Base-by-base conservation (phyloP, 768 basidiomycete genomes). In the Termitomyces bulborhizus region DNA sequence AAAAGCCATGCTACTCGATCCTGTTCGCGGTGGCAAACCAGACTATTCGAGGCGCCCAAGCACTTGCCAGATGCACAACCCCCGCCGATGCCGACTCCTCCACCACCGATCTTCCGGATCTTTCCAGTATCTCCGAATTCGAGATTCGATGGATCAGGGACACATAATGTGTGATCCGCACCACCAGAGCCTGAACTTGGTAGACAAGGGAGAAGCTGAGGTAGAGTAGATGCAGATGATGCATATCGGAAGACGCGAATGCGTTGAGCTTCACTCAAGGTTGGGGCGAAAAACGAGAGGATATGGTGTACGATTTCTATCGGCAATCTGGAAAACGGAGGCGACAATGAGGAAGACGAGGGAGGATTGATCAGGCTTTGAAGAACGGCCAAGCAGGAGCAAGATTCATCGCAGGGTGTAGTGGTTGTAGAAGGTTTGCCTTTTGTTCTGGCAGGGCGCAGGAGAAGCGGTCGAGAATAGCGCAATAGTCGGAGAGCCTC, bases 261-360 rank as follows among this genome's bases (percentile, higher is more conserved):
- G 21, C 77, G 77, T 60, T 88, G 86, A 1, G 69, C 66, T 18
- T 74, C 63, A 16, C 85, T 85, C 48, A 88, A 75, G 0, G 66
- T 71, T 15, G 84, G 84, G 4, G 83, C 79, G 21, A 85, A 66
- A 61, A 79, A 78, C 12, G 81, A 77, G 34, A 87, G 73, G 37
- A 84, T 78, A 63, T 82, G 64, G 11, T 81, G 74, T 53, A 80
- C 77, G 6, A 88, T 68, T 64, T 88, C 86, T 8, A 65, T 66
- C 3, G 86, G 86, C 12, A 88, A 67, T 27, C 63, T 49, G 32
- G 46, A 55, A 61, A 81, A 77, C 6, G 71, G 65, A 57, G 72
- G 73, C 49, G 43, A 0, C 6, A 32, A 29, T n/a, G 36, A 53
- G 6, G 9, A 47, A 51, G 53, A 44, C 34, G 51, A 21, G 29